Evolutionary conservation across 352 stramenopile genomes (phyloP).

Genomic region (Phytophthora macrochlamydospora): DNA sequence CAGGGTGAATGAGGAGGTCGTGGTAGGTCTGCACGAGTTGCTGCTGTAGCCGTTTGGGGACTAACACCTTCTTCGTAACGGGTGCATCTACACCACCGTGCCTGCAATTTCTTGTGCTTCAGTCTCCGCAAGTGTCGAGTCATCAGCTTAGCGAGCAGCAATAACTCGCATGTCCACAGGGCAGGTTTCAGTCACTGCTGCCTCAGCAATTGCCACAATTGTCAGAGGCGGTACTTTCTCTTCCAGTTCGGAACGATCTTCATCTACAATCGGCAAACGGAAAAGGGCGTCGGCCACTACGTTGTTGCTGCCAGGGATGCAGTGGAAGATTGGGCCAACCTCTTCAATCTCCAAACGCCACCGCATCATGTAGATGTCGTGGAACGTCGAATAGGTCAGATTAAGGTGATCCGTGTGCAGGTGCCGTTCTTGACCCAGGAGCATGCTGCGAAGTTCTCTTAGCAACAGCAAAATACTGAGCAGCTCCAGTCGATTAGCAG

Average conservation of each 20-base stretch:
- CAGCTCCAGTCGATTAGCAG: slow-evolving; percentile 1
- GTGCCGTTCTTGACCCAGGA: not conserved
- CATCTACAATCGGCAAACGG: not conserved
- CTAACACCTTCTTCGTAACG: not conserved
- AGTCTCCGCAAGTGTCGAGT: not conserved
- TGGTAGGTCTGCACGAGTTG: slow-evolving; percentile 1
- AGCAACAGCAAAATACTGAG: slow-evolving; percentile 2
- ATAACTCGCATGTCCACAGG: no score
- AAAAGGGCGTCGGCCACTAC: slow-evolving; percentile 7
- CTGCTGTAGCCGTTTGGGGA: not conserved
- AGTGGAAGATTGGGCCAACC: slow-evolving; percentile 5
- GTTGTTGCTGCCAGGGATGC: not conserved
- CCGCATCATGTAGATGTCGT: slow-evolving; percentile 9
- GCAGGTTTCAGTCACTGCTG: no score
- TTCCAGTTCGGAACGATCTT: no score
- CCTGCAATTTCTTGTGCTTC: not conserved
- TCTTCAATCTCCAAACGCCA: slow-evolving; percentile 8
- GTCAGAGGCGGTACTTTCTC: no score
- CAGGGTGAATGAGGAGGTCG: slow-evolving; percentile 9
- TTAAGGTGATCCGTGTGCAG: slow-evolving; percentile 9
- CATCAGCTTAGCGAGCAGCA: not conserved
- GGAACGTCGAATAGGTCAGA: slow-evolving; percentile 8
- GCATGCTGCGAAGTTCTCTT: not conserved
- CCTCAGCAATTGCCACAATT: no score
- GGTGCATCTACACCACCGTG: not conserved